Base-by-base conservation (phyloP, 2,329 filamentous ascomycete genomes). In the Calonectria multiphialidica region DNA sequence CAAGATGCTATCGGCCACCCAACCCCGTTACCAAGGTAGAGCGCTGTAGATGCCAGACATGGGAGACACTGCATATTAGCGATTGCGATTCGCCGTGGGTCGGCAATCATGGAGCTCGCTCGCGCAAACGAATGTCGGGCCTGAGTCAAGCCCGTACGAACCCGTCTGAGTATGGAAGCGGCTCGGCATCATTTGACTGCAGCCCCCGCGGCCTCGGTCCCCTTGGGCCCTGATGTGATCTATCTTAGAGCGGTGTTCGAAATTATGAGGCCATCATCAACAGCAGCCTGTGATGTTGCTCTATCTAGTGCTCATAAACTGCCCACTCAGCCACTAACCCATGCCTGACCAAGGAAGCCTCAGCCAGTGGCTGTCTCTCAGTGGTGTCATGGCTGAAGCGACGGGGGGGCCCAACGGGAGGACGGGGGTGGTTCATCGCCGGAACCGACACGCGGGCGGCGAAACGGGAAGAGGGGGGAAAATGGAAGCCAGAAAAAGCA, bases 181-280 rank as follows among this genome's bases (percentile, higher is more conserved):
- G 75, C 74, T 61, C 76, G 61, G 68, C 74, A 66, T 78, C 76
- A 77, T 74, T 79, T 78, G 77, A 78, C 77, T 76, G 75, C 77
- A 70, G 77, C 75, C 77, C 75, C 70, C 63, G 59, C 62, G 53
- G 68, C 64, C 70, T 73, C 66, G 69, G 33, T 53, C 55, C 53
- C 69, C 73, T 76, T 72, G 25, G 76, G 71, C 73, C 72, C 75
- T 77, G 66, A 78, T 78, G 63, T 71, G 74, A 77, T 77, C 75
- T 72, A 71, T 72, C 70, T 73, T 67, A 62, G 65, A 72, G 76
- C 72, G 75, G 72, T 75, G 69, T 72, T 77, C 40, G 64, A 71
- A 63, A 71, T 70, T 72, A 76, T 79, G 77, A 78, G 77, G 70
- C 77, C 77, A 79, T 79, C 77, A 57, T 76, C 72, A 65, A 76